These are phyloP conservation scores for Aspergillus conjunctus DNA, from an alignment of 495 filamentous ascomycete genomes.

Conservation along the genomic window DNA sequence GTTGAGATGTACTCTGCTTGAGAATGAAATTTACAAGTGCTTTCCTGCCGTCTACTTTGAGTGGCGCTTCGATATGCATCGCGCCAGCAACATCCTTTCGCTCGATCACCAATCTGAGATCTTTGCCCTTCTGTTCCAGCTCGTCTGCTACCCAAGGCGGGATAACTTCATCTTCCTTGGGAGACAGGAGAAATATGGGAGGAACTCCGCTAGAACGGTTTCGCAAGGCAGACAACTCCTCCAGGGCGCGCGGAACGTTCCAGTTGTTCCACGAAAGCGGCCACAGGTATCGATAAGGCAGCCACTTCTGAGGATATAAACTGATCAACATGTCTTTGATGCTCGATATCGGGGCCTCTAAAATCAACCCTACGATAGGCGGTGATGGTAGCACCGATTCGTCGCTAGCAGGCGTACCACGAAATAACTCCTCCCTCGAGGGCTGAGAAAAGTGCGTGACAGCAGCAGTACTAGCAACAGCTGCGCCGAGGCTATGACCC, in stretches of 20 bases:
- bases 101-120: conserved; percentile 34
- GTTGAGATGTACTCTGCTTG: not conserved
- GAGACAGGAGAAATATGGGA: conserved; percentile 60
- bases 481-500: conserved; percentile 77
- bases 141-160: conserved; percentile 56
- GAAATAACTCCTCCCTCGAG: conserved; percentile 21
- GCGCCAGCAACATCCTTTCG: conserved; percentile 46
- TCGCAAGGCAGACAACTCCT: conserved; percentile 35
- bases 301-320: conserved; percentile 80
- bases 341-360: conserved; percentile 78
- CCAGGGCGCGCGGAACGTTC: conserved; percentile 45
- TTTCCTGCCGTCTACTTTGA: conserved; percentile 43
- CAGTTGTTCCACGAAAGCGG: conserved; percentile 58
- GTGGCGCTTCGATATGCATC: conserved; percentile 54
- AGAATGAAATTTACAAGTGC: conserved; percentile 42
- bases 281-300: conserved; percentile 69
- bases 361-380: conserved; percentile 55
- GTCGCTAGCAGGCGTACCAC: not conserved
- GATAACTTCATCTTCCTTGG: conserved; percentile 69
- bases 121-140: conserved; percentile 42
- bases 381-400: not conserved
- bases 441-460: conserved; percentile 41
- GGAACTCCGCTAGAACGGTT: conserved; percentile 23
- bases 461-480: conserved; percentile 54
- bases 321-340: conserved; percentile 71